These are phyloP conservation scores for Salix dunnii DNA, from an alignment of 345 rosid species.

Conservation along the genomic window DNA sequence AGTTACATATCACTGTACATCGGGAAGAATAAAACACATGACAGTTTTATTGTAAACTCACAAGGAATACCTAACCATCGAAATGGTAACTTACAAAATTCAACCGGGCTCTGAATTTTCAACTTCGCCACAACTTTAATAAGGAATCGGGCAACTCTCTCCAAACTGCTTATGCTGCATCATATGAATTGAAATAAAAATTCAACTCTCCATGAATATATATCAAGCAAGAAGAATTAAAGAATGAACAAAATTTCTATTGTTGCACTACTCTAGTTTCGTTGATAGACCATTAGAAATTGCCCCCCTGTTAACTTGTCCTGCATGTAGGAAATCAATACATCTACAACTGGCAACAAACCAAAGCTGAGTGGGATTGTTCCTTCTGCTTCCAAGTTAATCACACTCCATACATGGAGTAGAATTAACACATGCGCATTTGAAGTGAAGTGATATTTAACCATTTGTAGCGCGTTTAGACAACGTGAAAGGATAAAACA, in stretches of 20 bases:
- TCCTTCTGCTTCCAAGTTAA: background rate
- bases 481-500: background rate
- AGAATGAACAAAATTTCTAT: background rate
- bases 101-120: background rate
- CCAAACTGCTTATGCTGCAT: slow-evolving; percentile 6
- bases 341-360: background rate
- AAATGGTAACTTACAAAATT: background rate
- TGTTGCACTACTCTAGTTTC: background rate
- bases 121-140: no score
- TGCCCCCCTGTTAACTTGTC: background rate
- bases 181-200: background rate
- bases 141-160: background rate
- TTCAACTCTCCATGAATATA: background rate
- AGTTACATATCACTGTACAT: background rate
- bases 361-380: background rate
- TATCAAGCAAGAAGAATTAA: background rate
- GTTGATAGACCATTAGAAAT: background rate
- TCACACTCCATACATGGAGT: background rate
- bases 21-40: background rate
- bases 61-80: no score
- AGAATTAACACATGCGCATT: background rate
- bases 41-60: background rate
- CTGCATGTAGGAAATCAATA: background rate
- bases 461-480: no score
- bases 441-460: no score